Base-by-base conservation (phyloP, 306 rosid genomes). In the Hippophae gyantsensis region DNA sequence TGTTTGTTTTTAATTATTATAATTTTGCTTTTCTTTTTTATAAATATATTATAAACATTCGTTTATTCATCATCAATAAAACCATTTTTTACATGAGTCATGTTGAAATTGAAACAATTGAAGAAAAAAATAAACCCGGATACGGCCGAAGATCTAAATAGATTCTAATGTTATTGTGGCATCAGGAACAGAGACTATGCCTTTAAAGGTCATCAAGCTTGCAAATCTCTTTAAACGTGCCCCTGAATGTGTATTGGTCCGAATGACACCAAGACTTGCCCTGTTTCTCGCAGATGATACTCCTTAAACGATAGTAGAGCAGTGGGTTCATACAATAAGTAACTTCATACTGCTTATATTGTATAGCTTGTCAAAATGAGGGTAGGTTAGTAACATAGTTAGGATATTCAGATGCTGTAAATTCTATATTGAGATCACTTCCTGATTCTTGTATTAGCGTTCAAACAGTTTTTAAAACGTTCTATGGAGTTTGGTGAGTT, bases 331-430 rank as follows among this genome's bases (percentile, higher is more conserved):
- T 81, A 55, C 80, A 77, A 52, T 63, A 61, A 65, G 72, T 73
- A 67, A 62, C 80, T 65, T 74, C 63, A 54, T 77, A 74, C 59
- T 77, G 86, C 73, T 68, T 81, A 62, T 71, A 71, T 58, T 66
- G 75, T n/a, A 74, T 81, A 64, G 71, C 76, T 68, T 51, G 78
- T 58, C 43, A 58, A 66, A 76, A 76, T 55, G 78, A 68, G 25
- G 73, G 74, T 53, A 70, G 12, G 10, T 51, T 81, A 63, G 82
- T 71, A 0, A 57, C 13, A 51, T 69, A 59, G 68, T 71, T 81
- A 26, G 72, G 65, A 7, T 44, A 46, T 55, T 71, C 58, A 7
- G 78, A 74, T 58, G 72, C 26, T 44, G 25, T 66, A 48, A 42
- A 5, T 52, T 62, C 64, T 62, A n/a, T 71, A 45, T 42, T 77